These are phyloP conservation scores for Tilletia indica DNA, from an alignment of 1,284 basidiomycete genomes.

Conservation along the genomic window DNA sequence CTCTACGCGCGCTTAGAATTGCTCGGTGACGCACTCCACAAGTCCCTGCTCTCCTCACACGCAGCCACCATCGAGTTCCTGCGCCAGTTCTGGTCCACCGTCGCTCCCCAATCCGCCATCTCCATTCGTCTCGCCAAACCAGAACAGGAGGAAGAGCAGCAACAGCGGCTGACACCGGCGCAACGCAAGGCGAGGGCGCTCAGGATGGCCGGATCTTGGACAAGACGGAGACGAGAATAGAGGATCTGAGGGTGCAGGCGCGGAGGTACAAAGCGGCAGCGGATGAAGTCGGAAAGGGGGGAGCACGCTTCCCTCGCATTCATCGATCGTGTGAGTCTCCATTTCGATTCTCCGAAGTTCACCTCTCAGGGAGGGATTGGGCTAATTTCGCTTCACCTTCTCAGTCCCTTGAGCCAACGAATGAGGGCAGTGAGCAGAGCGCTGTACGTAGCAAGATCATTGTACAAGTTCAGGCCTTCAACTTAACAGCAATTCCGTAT, in stretches of 20 bases:
- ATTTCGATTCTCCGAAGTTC: background rate
- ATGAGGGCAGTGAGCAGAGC: background rate
- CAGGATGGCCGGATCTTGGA: constrained; percentile 17
- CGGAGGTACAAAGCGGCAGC: background rate
- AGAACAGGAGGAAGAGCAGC: background rate
- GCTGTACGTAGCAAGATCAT: background rate
- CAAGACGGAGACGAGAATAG: background rate
- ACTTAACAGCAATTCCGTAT: too few species aligned
- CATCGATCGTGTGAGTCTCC: constrained; percentile 8
- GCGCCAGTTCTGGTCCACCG: constrained; percentile 88
- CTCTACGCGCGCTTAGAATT: constrained; percentile 62
- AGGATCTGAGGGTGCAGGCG: background rate
- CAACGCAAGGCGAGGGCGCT: constrained; percentile 5
- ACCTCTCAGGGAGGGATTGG: background rate
- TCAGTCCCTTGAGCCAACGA: constrained; percentile 7
- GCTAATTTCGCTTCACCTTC: background rate
- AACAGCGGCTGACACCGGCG: constrained; percentile 1
- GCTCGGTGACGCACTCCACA: constrained; percentile 73
- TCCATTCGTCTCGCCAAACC: background rate
- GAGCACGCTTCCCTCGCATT: background rate
- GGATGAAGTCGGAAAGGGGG: background rate
- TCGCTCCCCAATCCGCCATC: constrained; percentile 68
- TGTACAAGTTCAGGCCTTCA: background rate
- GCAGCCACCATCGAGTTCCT: constrained; percentile 92
- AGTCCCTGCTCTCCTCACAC: constrained; percentile 81